Base-by-base conservation (phyloP, 2,329 filamentous ascomycete species). In the Drechslerella stenobrocha region DNA sequence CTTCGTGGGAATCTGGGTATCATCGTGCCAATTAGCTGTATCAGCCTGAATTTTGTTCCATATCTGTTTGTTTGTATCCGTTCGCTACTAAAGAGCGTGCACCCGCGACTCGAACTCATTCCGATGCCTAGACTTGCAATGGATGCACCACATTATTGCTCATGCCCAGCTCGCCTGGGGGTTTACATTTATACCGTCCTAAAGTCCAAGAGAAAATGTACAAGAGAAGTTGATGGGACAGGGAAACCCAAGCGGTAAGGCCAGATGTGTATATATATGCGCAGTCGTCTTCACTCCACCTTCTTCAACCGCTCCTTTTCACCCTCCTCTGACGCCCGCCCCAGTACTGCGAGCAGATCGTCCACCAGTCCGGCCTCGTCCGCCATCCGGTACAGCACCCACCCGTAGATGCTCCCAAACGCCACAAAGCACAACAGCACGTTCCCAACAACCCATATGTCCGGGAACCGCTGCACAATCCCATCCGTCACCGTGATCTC, bases 391-490 rank as follows among this genome's bases (percentile, higher is more conserved):
- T 84, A 87, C 69, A 93, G 77, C 76, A 91, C 96, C 93, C 93
- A 98, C 5, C 93, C 74, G 76, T 96, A 97, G 76, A 90, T 95
- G 30, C 95, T 78, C 0, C 83, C 83, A 75, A 97, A 98, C 0
- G 90, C 93, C 2, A 83, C 86, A 20, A 89, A 89, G 5, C 93
- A 93, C 20, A 97, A 77, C 15, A 90, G 84, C 6, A 93, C 90
- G 74, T 98, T 98, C 9, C 85, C 82, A 1, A 98, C 91, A 2
- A 95, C 86, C 92, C 92, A 98, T 1, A 98, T 78, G 78, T 98
- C 93, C 0, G 93, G 93, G 77, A 95, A 96, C 61, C 82, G 81
- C 0, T 78, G 72, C 2, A 92, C 91, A 11, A 91, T 85, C 7
- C 76, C 69, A 0, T 90, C 77, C 66, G 30, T 69, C 6, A 69